Evolutionary conservation across 169 alveolate genomes (phyloP), one percentile per base, ranked within the genome.

Genomic region (Cryptosporidium baileyi): DNA sequence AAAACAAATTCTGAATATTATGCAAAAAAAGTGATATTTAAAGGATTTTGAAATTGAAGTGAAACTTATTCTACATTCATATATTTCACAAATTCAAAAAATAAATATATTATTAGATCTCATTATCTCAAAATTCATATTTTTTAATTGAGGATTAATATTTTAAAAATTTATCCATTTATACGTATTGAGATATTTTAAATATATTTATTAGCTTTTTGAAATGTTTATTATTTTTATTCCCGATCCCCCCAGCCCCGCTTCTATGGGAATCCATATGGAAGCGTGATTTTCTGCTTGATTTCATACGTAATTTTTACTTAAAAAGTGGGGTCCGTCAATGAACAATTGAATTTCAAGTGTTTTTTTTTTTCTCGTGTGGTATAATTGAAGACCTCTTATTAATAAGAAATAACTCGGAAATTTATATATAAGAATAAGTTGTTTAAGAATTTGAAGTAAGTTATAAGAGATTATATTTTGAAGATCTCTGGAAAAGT

Each of bases 271-370:
- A 74, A 54, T 74, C 85, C 85, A 74, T 74, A 74, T 74, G 85
- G 85, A 74, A 74, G 60, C 74, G 44, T 74, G 54, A 28, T 57
- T 74, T 24, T 38, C 80, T 65, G 60, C 67, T 54, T 43, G 67
- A 74, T 74, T 74, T 74, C 85, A 74, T 74, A 74, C 85, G 85
- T 74, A 74, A 74, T 52, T 74, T 74, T 74, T 57, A 74, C 67
- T 57, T 74, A 74, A 74, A 74, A 57, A 74, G 85, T 74, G 85
- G 85, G 85, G 85, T 74, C 60, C 67, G 85, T 74, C 85, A 74
- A 26, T 34, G 67, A 52, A 74, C 28, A 54, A 61, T 54, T 32
- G 52, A 51, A 54, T 57, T 74, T 74, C 85, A 74, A 74, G 85
- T 74, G 47, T 65, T 65, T 63, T 65, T 57, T 57, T 47, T 51